Percentiles rank a stretch among this genome's conserved stretches.
These are phyloP conservation scores for Scheffersomyces quercinus DNA, from an alignment of 1,139 yeast genomes.

Conservation along the genomic window DNA sequence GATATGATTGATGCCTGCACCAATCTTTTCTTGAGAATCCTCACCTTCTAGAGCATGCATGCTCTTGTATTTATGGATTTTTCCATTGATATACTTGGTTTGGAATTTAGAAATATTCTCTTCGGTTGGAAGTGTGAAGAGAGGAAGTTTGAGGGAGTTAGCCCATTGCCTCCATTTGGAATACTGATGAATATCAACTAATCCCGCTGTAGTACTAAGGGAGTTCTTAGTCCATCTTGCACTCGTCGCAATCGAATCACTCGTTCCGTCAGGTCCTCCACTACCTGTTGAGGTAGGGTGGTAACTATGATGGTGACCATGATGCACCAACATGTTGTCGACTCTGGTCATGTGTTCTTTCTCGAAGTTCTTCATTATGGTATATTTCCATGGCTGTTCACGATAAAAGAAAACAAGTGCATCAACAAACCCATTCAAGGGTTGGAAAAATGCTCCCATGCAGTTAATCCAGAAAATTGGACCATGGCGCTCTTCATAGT, in stretches of 20 bases:
- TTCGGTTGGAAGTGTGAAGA: constrained; percentile 45
- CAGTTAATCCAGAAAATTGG: constrained; percentile 67
- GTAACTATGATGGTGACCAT: not conserved
- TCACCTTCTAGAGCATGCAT: not conserved
- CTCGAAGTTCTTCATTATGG: constrained; percentile 43
- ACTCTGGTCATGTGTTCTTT: constrained; percentile 31
- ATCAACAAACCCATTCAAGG: constrained; percentile 78
- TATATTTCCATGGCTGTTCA: constrained; percentile 73
- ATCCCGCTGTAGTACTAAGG: constrained; percentile 25
- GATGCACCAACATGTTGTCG: constrained; percentile 18
- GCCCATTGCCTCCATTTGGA: constrained; percentile 39
- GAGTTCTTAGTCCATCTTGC: constrained; percentile 27
- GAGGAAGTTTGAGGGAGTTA: constrained; percentile 38
- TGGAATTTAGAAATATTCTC: constrained; percentile 31
- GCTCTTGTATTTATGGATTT: constrained; percentile 5
- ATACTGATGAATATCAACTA: constrained; percentile 23
- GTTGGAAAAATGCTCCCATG: constrained; percentile 74
- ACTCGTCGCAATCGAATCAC: constrained; percentile 23
- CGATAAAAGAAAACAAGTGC: constrained; percentile 72
- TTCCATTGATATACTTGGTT: constrained; percentile 20
- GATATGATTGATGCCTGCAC: constrained; percentile 13
- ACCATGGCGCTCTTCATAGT: constrained; percentile 47
- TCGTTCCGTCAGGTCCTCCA: constrained; percentile 6
- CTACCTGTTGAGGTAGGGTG: constrained; percentile 10
- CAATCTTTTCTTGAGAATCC: not conserved